phyloP scores from a whole-genome alignment of 345 rosid species.

The Geranium brycei region DNA sequence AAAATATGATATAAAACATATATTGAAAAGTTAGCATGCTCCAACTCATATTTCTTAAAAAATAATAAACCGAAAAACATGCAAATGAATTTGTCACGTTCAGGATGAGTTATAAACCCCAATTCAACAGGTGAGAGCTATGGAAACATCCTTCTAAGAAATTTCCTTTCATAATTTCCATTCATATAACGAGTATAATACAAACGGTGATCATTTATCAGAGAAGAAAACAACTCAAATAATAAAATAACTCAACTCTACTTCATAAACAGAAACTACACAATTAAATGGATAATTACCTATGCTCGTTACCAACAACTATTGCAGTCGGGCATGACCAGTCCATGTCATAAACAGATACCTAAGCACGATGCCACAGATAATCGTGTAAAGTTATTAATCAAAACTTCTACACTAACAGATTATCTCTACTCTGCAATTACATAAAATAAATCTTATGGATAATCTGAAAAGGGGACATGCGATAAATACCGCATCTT shows the following conservation, averaged over 20 bases:
- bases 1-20: not conserved
- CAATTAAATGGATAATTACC: slow-evolving; percentile 20
- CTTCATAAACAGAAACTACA: not conserved
- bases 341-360: slow-evolving; percentile 85
- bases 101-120: not conserved
- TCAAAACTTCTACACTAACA: not conserved
- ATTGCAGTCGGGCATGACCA: slow-evolving; percentile 92
- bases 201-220: too few species aligned
- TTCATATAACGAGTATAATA: not conserved
- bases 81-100: not conserved
- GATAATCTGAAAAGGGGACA: not conserved
- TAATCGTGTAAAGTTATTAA: not conserved
- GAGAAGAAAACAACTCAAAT: not conserved
- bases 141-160: not conserved
- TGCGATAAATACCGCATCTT: slow-evolving; percentile 52
- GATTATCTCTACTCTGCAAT: not conserved
- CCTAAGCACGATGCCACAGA: slow-evolving; percentile 22
- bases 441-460: too few species aligned
- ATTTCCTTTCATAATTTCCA: not conserved
- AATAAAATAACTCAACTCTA: not conserved
- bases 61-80: not conserved
- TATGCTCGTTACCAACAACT: slow-evolving; percentile 84
- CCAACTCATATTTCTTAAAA: not conserved
- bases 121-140: not conserved
- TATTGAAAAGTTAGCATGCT: not conserved